phyloP scores from a whole-genome alignment of 2,329 filamentous ascomycete genomes.

The Aciculosporium take region DNA sequence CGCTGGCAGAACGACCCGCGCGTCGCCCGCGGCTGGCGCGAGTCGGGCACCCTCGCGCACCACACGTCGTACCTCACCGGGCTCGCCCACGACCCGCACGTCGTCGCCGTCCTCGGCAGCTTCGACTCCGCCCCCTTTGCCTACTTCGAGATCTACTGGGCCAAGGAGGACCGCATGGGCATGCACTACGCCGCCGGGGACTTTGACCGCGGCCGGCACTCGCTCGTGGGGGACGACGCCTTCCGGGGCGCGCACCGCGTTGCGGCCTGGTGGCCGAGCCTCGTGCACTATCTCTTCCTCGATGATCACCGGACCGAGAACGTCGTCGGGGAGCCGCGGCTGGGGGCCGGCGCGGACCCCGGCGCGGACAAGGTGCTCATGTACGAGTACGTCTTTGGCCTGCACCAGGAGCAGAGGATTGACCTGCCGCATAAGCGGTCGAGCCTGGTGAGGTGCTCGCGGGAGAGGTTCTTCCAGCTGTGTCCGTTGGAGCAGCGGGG shows the following conservation, averaged over 20 bases:
- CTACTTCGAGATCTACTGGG: slow-evolving; percentile 71
- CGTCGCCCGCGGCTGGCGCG: slow-evolving; percentile 62
- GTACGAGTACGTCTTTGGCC: slow-evolving; percentile 2
- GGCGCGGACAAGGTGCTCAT: not conserved
- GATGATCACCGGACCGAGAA: slow-evolving; percentile 43
- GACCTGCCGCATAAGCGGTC: slow-evolving; percentile 1
- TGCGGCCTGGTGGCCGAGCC: slow-evolving; percentile 45
- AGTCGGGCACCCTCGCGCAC: slow-evolving; percentile 58
- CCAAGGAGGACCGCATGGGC: slow-evolving; percentile 44
- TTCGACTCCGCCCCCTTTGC: slow-evolving; percentile 58
- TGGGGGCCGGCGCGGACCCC: no score
- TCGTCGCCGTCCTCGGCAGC: slow-evolving; percentile 49
- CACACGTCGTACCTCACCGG: slow-evolving; percentile 29
- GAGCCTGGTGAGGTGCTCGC: not conserved
- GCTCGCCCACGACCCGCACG: slow-evolving; percentile 54
- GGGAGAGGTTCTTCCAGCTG: slow-evolving; percentile 1
- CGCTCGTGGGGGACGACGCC: slow-evolving; percentile 42
- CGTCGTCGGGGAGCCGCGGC: slow-evolving; percentile 49
- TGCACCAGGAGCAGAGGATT: slow-evolving; percentile 1
- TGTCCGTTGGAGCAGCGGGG: not conserved
- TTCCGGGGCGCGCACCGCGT: slow-evolving; percentile 48
- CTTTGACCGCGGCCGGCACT: slow-evolving; percentile 45
- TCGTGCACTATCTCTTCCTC: slow-evolving; percentile 49
- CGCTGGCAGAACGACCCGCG: slow-evolving; percentile 69
- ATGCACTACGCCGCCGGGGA: slow-evolving; percentile 41